phyloP scores from a whole-genome alignment of 139 green algal species.

The Nannochloris sp. region DNA sequence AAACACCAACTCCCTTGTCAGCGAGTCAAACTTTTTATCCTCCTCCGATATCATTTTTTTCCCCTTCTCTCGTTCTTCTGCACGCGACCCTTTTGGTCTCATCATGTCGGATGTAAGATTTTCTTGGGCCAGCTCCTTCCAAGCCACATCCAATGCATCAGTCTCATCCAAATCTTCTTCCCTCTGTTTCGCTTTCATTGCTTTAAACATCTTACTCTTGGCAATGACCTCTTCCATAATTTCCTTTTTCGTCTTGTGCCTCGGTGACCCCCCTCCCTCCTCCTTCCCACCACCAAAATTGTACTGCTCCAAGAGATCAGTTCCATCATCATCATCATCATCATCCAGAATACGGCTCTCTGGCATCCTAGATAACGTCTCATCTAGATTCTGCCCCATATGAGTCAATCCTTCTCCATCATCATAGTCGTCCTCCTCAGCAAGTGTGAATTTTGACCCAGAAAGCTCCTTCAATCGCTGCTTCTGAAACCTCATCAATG shows the following conservation, averaged over 20 bases:
- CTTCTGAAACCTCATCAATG: constrained; percentile 71
- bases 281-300: constrained; percentile 21
- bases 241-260: constrained; percentile 41
- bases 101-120: neutral
- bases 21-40: constrained; percentile 58
- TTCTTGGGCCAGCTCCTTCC: constrained; percentile 38
- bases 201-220: constrained; percentile 81
- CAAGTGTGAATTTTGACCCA: constrained; percentile 61
- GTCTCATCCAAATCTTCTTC: constrained; percentile 76
- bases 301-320: constrained; percentile 41
- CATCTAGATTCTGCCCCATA: constrained; percentile 35
- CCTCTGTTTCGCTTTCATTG: constrained; percentile 61
- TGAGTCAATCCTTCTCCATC: constrained; percentile 48
- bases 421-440: constrained; percentile 45
- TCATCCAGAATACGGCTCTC: constrained; percentile 13
- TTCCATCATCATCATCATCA: constrained; percentile 35
- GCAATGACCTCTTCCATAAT: constrained; percentile 97
- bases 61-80: constrained; percentile 8
- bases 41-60: constrained; percentile 7
- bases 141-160: constrained; percentile 65
- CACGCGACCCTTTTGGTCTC: constrained; percentile 22
- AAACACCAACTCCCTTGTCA: constrained; percentile 58
- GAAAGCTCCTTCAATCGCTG: constrained; percentile 53
- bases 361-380: constrained; percentile 11
- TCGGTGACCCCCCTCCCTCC: constrained; percentile 1